Evolutionary conservation across 345 rosid species (phyloP).

Genomic region (Aquilaria yunnanensis): DNA sequence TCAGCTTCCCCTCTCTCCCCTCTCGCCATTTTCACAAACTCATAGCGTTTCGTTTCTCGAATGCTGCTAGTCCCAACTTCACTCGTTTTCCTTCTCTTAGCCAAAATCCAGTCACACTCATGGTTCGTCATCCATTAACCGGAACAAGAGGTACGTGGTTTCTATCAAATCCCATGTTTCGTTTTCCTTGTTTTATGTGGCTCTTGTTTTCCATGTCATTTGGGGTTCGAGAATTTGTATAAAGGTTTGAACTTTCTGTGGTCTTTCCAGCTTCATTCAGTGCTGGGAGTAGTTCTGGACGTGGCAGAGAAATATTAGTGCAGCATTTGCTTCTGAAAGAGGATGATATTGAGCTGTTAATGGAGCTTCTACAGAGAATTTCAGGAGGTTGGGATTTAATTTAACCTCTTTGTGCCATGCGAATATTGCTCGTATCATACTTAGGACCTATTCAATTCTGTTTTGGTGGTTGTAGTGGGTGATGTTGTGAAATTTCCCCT

Average conservation of each 20-base stretch:
- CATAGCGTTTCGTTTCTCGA: conserved; percentile 29
- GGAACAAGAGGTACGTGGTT: conserved; percentile 23
- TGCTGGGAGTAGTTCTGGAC: conserved; percentile 31
- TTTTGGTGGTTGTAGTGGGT: not conserved
- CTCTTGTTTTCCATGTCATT: not conserved
- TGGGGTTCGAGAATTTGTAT: not conserved
- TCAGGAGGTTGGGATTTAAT: conserved; percentile 34
- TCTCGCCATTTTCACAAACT: conserved; percentile 16
- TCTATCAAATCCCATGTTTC: not conserved
- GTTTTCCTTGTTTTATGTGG: not conserved
- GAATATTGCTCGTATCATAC: not conserved
- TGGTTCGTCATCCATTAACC: conserved; percentile 16
- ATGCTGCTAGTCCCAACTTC: conserved; percentile 12
- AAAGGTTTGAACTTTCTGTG: not conserved
- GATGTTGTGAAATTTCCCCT: too few relatives aligned
- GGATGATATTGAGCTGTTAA: conserved; percentile 52
- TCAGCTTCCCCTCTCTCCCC: conserved; percentile 26
- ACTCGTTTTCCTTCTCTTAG: conserved; percentile 8
- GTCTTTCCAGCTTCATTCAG: conserved; percentile 47
- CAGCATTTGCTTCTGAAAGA: conserved; percentile 86
- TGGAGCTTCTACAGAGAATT: conserved; percentile 52
- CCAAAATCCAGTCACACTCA: conserved; percentile 11
- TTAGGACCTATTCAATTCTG: not conserved
- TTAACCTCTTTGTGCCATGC: not conserved
- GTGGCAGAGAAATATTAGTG: conserved; percentile 59